Evolutionary conservation across 2,329 filamentous ascomycete species (phyloP), one percentile per base, ranked within the genome.

Genomic region (Cladophialophora chaetospira): DNA sequence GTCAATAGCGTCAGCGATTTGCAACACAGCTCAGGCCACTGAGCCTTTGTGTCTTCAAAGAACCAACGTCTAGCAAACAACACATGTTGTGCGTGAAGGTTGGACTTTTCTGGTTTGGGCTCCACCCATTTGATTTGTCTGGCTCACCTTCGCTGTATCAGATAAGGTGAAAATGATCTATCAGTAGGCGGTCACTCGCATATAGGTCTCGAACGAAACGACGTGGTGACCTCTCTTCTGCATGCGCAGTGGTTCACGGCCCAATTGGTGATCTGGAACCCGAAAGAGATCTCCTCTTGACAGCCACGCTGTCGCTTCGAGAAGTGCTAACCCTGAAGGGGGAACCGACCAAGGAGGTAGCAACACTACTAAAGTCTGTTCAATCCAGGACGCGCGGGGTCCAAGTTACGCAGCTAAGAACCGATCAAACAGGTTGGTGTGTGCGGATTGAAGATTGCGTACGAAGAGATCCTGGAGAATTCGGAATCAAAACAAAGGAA

Each of bases 221-320:
- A 25, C 17, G 11, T 15, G 15, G 9, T 10, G 3, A 26, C 19
- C 13, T 49, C 19, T 40, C 33, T 40, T 11, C 19, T 13, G 19
- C 6, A 33, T 38, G 4, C 8, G 26, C 23, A 13, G 29, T 6
- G 19, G 48, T 42, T 51, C 48, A 11, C 33, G 9, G 15, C 35
- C 31, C 48, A 36, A 43, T 42, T 21, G 23, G 26, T 5, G 11
- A 17, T 28, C 15, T 15, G 48, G 21, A 42, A 28, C 28, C 48
- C 48, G 25, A 51, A 51, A 42, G 15, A 51, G 48, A 17, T 17
- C 10, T 25, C 36, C 40, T 17, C 15, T 33, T 43, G 46, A 31
- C 26, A 5, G 19, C 15, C 19, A 25, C 42, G 35, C 48, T 51
- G 48, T 51, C 15, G 26, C 42, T 15, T 23, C 4, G n/a, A 17